Evolutionary conservation across 2,329 filamentous ascomycete genomes (phyloP), one percentile per base, ranked within the genome.

Genomic region (Hypocreales sp.): DNA sequence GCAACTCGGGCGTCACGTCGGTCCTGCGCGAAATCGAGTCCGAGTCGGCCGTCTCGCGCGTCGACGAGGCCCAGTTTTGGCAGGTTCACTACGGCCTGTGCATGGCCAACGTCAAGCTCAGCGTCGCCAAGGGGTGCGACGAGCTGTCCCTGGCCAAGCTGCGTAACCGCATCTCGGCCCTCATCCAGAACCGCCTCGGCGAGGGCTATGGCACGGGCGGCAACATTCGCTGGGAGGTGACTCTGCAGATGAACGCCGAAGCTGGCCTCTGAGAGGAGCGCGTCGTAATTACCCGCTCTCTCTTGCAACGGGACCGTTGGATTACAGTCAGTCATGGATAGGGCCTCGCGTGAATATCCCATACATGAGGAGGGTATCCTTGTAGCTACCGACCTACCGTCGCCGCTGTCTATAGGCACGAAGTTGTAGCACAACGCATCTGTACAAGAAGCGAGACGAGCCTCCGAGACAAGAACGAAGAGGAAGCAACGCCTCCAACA

Each of bases 71-170:
- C 2, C 76, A 84, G 46, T 93, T 98, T 52, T 98, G 90, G 90
- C 90, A 98, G 58, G 90, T 94, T 10, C 90, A 98, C 53, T 94
- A 95, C 48, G 86, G 87, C 2, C 62, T 95, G 22, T 92, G 84
- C 46, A 92, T 95, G 79, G 90, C 90, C 7, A 94, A 92, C 47
- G 51, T 98, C 38, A 92, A 83, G 50, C 54, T 98, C 13, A 68
- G 75, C 32, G 69, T 93, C 15, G 49, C 57, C 5, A 60, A 56
- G 35, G 77, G 75, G 5, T 60, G 53, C 24, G 74, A 79, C 23
- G 82, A 90, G 34, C 70, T 77, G 10, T 68, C 75, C 5, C 58
- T 92, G 32, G 64, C 65, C 32, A 78, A 77, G 41, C 53, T 95
- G 37, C 70, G 86, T 31, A 75, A 79, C 35, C 73, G 81, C 24